These are phyloP conservation scores for Trichophyton simii DNA, from an alignment of 2,329 filamentous ascomycete genomes.

Conservation along the genomic window DNA sequence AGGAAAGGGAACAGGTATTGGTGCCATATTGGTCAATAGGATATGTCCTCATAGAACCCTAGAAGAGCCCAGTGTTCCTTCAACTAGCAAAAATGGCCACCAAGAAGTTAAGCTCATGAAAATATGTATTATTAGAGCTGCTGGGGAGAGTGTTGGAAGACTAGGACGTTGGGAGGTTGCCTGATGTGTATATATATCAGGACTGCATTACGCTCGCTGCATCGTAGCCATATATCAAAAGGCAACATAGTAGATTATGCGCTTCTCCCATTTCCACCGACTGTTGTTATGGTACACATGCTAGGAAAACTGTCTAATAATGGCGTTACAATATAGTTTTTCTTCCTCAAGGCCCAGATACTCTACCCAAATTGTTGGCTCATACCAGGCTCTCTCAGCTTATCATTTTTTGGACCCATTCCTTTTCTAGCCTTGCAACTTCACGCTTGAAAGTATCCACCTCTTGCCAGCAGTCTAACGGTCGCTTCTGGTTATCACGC, in stretches of 20 bases:
- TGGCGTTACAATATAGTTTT: not conserved
- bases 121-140: conserved; percentile 66
- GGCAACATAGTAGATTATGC: not conserved
- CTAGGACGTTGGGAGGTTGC: conserved; percentile 65
- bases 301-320: not conserved
- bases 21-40: conserved; percentile 51
- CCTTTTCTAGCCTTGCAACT: conserved; percentile 72
- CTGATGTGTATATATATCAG: conserved; percentile 19
- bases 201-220: not conserved
- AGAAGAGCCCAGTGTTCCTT: not conserved
- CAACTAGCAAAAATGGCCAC: not conserved
- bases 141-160: conserved; percentile 66
- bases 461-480: conserved; percentile 89
- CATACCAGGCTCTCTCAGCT: conserved; percentile 19
- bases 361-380: not conserved
- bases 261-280: not conserved
- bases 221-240: not conserved
- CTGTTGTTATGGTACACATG: conserved; percentile 1
- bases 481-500: conserved; percentile 69
- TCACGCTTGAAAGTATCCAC: conserved; percentile 82
- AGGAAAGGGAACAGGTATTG: conserved; percentile 64
- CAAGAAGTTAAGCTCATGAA: conserved; percentile 16
- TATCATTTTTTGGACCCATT: conserved; percentile 71
- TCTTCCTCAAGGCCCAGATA: not conserved
- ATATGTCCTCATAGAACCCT: conserved; percentile 28